Evolutionary conservation across 345 rosid genomes (phyloP).

Genomic region (Nasturtium officinale): DNA sequence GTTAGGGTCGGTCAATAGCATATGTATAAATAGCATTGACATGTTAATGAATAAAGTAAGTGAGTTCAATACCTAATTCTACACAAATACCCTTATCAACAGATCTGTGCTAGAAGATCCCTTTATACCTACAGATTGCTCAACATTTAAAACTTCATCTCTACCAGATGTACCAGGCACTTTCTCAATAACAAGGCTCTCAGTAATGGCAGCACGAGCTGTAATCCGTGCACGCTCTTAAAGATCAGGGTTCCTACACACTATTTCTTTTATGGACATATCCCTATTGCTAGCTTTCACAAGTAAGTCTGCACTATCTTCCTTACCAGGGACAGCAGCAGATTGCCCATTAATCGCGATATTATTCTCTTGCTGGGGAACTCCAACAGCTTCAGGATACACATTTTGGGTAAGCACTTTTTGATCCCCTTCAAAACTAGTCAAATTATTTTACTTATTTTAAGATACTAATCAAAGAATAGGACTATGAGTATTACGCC

Average conservation of each 20-base stretch:
- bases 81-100: constrained; percentile 74
- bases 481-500: too few relatives aligned
- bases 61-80: too few relatives aligned
- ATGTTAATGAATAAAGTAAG: too few relatives aligned
- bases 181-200: constrained; percentile 85
- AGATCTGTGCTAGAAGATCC: constrained; percentile 54
- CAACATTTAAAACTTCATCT: constrained; percentile 62
- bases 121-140: constrained; percentile 61
- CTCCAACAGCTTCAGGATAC: constrained; percentile 97
- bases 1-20: too few relatives aligned
- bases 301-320: constrained; percentile 50
- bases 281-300: constrained; percentile 52
- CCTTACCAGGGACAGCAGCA: constrained; percentile 48
- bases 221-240: constrained; percentile 79
- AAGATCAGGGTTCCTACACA: constrained; percentile 53
- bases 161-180: constrained; percentile 55
- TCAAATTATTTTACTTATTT: too few relatives aligned
- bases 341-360: constrained; percentile 47
- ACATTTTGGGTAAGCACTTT: too few relatives aligned
- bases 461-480: too few relatives aligned
- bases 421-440: too few relatives aligned
- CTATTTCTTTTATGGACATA: constrained; percentile 50
- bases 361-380: constrained; percentile 60
- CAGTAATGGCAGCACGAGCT: constrained; percentile 76
- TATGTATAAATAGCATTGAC: too few relatives aligned